phyloP scores from a whole-genome alignment of 257 asterid genomes.

The Ligustrum vulgare region DNA sequence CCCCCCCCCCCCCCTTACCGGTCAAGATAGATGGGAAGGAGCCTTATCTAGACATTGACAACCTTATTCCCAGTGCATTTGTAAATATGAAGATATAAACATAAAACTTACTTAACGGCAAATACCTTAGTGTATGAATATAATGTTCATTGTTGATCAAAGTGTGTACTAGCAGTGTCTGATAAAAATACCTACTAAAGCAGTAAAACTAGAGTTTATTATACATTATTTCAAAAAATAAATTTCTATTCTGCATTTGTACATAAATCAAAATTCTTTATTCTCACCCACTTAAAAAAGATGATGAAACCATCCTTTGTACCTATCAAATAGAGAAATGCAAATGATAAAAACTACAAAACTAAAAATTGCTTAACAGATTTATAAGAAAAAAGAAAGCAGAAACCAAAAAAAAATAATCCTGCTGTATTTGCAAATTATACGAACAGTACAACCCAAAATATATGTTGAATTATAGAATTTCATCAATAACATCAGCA shows the following conservation, averaged over 20 bases:
- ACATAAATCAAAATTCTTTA: neutral
- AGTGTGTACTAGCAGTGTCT: neutral
- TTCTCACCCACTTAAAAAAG: neutral
- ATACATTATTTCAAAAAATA: neutral
- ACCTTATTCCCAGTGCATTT: no score
- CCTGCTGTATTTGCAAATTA: neutral
- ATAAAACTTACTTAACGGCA: neutral
- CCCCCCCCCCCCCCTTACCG: no score
- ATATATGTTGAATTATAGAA: neutral
- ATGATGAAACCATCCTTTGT: neutral
- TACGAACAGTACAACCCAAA: neutral
- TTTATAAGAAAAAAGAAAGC: neutral
- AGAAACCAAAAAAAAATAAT: neutral
- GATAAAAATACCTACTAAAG: neutral
- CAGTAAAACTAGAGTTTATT: neutral
- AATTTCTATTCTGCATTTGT: neutral
- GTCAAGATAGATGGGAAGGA: no score
- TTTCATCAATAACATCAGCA: neutral
- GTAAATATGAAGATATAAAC: no score
- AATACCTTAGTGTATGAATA: neutral
- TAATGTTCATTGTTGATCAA: no score
- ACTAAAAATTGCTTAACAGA: neutral
- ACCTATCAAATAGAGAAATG: neutral
- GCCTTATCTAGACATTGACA: neutral
- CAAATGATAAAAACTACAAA: no score